Evolutionary conservation across 164 flowering plant genomes (phyloP).

Genomic region (Houttuynia cordata): DNA sequence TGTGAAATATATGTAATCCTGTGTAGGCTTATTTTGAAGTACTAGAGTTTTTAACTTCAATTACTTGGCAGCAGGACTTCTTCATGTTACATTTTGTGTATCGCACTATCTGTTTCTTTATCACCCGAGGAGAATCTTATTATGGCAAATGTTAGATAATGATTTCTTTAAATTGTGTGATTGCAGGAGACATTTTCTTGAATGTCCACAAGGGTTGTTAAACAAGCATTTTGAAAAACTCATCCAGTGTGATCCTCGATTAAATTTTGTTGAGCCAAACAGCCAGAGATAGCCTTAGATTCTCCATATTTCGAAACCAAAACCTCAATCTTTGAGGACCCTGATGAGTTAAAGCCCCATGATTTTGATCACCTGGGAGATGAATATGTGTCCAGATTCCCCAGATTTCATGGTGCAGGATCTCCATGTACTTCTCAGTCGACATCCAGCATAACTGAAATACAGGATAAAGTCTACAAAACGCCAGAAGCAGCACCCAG

Average conservation of each 20-base stretch:
- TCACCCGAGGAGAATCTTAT: too few species aligned
- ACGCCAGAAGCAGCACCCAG: conserved; percentile 18
- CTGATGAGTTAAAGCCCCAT: conserved; percentile 23
- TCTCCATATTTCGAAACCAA: conserved; percentile 58
- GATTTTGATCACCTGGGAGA: conserved; percentile 22
- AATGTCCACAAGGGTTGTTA: conserved; percentile 63
- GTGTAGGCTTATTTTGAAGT: too few species aligned
- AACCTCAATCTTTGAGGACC: conserved; percentile 42
- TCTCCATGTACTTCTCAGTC: conserved; percentile 28
- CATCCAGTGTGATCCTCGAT: conserved; percentile 73
- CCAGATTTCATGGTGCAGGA: conserved; percentile 29
- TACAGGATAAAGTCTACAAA: conserved; percentile 19
- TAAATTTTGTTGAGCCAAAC: conserved; percentile 36
- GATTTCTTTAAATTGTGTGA: not conserved
- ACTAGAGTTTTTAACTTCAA: too few species aligned
- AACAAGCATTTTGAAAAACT: conserved; percentile 81
- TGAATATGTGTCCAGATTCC: conserved; percentile 21
- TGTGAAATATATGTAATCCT: too few species aligned
- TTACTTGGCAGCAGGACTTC: too few species aligned
- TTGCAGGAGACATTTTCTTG: conserved; percentile 67
- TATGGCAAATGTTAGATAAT: too few species aligned
- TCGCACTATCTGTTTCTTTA: too few species aligned
- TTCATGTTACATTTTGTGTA: too few species aligned
- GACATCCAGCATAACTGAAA: conserved; percentile 30
- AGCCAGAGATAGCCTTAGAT: conserved; percentile 38